Conservation (phyloP, 345 rosid genomes). For the Acer negundo region DNA sequence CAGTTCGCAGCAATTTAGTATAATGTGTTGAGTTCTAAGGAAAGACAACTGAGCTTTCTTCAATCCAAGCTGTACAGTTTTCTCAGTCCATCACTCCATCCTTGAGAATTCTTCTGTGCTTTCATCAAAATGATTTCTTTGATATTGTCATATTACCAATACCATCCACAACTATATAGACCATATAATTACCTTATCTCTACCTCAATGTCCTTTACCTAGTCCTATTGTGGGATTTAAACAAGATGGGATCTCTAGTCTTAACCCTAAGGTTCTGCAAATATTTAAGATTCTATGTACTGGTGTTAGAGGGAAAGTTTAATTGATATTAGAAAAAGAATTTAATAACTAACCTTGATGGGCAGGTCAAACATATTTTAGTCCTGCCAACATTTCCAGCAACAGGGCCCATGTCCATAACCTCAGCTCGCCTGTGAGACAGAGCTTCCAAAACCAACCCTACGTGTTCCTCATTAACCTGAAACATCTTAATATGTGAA, state of each 20-base stretch:
- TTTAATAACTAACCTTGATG: slow-evolving; percentile 69
- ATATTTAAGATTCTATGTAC: neutral
- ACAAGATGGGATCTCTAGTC: neutral
- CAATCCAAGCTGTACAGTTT: neutral
- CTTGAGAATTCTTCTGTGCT: neutral
- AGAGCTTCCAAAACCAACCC: slow-evolving; percentile 94
- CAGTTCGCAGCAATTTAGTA: neutral
- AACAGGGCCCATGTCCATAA: slow-evolving; percentile 93
- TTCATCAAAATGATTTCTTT: neutral
- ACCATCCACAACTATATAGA: neutral
- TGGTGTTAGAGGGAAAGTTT: neutral
- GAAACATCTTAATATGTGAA: slow-evolving; percentile 17
- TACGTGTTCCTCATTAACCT: slow-evolving; percentile 92
- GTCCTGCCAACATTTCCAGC: slow-evolving; percentile 89
- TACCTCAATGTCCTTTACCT: neutral
- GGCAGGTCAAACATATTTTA: slow-evolving; percentile 84
- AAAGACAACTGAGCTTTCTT: slow-evolving; percentile 1
- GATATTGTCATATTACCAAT: neutral
- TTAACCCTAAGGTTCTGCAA: neutral
- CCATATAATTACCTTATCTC: neutral
- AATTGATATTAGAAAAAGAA: neutral
- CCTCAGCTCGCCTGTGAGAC: slow-evolving; percentile 87
- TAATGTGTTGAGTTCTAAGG: neutral
- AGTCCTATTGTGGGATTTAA: neutral
- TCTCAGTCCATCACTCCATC: neutral